These are phyloP conservation scores for Diatrype stigma DNA, from an alignment of 2,329 filamentous ascomycete species.

Conservation along the genomic window DNA sequence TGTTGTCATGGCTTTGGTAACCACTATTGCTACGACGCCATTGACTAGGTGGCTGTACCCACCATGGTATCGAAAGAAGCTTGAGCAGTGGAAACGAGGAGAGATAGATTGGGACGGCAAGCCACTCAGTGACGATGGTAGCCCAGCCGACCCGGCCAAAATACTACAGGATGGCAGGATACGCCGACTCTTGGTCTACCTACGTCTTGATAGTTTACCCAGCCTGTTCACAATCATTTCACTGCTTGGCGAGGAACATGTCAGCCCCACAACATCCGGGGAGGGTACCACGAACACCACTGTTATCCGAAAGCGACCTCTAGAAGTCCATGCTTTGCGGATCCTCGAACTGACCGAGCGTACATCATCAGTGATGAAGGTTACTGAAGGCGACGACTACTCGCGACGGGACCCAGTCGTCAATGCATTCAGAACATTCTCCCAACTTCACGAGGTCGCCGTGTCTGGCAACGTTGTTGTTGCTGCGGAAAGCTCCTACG, in stretches of 20 bases:
- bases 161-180: conserved; percentile 39
- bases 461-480: conserved; percentile 79
- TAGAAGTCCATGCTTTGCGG: conserved; percentile 79
- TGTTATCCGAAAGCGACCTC: conserved; percentile 38
- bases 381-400: conserved; percentile 74
- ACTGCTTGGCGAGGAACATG: conserved; percentile 58
- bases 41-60: conserved; percentile 65
- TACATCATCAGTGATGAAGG: conserved; percentile 92
- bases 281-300: conserved; percentile 20
- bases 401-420: conserved; percentile 75
- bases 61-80: conserved; percentile 70
- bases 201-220: conserved; percentile 80
- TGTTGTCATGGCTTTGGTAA: conserved; percentile 76
- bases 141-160: conserved; percentile 26
- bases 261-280: conserved; percentile 10
- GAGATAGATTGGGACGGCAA: conserved; percentile 84
- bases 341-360: conserved; percentile 85
- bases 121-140: conserved; percentile 37
- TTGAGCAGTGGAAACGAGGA: conserved; percentile 53
- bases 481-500: conserved; percentile 72
- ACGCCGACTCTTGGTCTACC: conserved; percentile 69
- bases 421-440: conserved; percentile 86
- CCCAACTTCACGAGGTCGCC: conserved; percentile 76
- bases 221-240: conserved; percentile 79
- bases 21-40: conserved; percentile 70